phyloP scores from a whole-genome alignment of 306 rosid genomes.

The Morella rubra region DNA sequence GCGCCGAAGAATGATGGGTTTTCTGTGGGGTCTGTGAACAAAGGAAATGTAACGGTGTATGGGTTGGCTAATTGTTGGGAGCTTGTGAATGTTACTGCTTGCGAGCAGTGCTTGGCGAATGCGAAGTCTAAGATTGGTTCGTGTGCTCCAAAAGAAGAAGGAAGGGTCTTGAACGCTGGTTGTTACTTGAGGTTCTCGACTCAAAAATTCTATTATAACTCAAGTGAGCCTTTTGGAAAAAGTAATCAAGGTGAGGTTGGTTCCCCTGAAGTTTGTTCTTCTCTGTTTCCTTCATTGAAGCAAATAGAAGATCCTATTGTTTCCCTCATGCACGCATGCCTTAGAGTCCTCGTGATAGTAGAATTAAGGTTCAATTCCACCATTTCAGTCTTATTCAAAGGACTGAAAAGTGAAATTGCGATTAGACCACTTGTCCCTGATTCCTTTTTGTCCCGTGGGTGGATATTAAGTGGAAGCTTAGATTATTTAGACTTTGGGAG shows the following conservation, averaged over 20 bases:
- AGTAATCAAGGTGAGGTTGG: slow-evolving; percentile 38
- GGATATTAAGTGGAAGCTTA: not conserved
- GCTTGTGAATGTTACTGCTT: slow-evolving; percentile 38
- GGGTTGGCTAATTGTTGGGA: slow-evolving; percentile 88
- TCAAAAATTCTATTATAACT: slow-evolving; percentile 53
- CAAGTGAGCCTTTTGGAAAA: slow-evolving; percentile 11
- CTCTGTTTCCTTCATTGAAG: not conserved
- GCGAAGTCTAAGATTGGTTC: slow-evolving; percentile 36
- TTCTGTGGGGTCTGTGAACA: slow-evolving; percentile 34
- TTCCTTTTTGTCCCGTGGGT: not conserved
- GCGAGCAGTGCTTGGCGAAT: slow-evolving; percentile 46
- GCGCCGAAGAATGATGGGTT: slow-evolving; percentile 54
- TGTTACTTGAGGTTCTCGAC: slow-evolving; percentile 66
- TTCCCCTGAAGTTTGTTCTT: not conserved
- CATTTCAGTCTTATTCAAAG: not conserved
- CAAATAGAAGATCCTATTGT: not conserved
- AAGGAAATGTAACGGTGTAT: slow-evolving; percentile 41
- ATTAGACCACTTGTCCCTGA: not conserved
- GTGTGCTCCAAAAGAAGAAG: slow-evolving; percentile 59
- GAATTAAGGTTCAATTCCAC: not conserved
- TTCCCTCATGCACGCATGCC: not conserved
- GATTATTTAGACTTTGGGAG: not conserved
- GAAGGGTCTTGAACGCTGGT: slow-evolving; percentile 62
- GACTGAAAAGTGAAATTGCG: not conserved
- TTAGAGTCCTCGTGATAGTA: not conserved